Base-by-base conservation (phyloP, 306 rosid species). In the Trichosanthes cucumerina region DNA sequence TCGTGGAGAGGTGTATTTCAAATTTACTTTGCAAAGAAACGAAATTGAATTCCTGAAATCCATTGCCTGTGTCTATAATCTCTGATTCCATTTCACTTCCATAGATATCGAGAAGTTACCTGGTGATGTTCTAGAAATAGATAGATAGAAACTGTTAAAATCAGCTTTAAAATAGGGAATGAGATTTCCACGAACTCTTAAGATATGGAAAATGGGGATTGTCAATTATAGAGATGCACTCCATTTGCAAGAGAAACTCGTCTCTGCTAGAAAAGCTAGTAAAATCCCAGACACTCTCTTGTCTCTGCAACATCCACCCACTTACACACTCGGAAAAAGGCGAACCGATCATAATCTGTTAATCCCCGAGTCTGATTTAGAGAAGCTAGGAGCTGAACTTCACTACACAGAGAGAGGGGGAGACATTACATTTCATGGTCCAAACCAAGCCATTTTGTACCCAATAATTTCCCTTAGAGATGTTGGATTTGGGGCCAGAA, bases 351-450 rank as follows among this genome's bases (percentile, higher is more conserved):
- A 95, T 77, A 95, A 89, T 83, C 79, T 95, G 46, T 79, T 95
- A 39, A 86, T 91, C 60, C 85, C 96, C 0, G 86, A 87, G 78
- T 84, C 92, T 2, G 90, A 95, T 23, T 83, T 95, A 41, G 84
- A 87, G 74, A 63, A 38, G 70, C 83, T 92, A 65, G 98, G 97
- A 57, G 97, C 97, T 72, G 89, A 91, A 50, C 86, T 95, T 77
- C 87, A 88, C 85, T 87, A 91, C 80, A 91, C 92, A 0, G 89
- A 91, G 68, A 82, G 97, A 63, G 98, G 98, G 76, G 93, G 98
- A 28, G 98, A 92, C 82, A 88, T 95, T 72, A 92, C 97, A 21
- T 95, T 87, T 81, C 98, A 95, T 70, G 97, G 97, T 82, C 97
- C 97, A 28, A 91, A 80, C 83, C 97, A 92, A 76, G 97, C 97